Percentiles rank a stretch among this genome's conserved stretches.
Evolutionary conservation across 2,329 filamentous ascomycete species (phyloP).

Genomic region (Colletotrichum salicis): DNA sequence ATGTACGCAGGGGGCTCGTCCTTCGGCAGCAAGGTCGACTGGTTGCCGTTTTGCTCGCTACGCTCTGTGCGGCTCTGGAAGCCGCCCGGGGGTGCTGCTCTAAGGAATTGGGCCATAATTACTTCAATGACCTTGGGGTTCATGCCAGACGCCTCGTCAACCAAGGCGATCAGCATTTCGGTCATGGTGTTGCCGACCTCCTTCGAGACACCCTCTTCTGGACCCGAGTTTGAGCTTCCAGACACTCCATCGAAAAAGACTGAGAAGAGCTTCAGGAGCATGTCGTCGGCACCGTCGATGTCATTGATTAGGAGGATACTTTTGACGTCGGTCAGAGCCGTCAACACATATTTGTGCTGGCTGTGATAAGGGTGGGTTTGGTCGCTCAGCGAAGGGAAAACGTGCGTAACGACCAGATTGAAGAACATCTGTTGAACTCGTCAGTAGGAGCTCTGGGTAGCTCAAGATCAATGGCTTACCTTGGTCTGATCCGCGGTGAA

Average conservation of each 20-base stretch:
- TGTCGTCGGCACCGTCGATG: slow-evolving; percentile 80
- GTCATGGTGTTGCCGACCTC: slow-evolving; percentile 95
- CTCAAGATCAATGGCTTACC: slow-evolving; percentile 59
- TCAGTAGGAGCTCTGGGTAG: slow-evolving; percentile 15
- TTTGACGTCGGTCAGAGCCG: slow-evolving; percentile 90
- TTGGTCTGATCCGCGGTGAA: slow-evolving; percentile 92
- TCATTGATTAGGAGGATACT: slow-evolving; percentile 93
- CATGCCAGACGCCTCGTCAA: slow-evolving; percentile 85
- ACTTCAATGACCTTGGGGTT: slow-evolving; percentile 88
- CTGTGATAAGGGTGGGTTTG: slow-evolving; percentile 90
- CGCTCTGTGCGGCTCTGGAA: slow-evolving; percentile 61
- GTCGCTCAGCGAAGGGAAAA: slow-evolving; percentile 86
- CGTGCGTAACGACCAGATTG: slow-evolving; percentile 83
- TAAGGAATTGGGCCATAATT: slow-evolving; percentile 94
- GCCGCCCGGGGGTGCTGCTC: slow-evolving; percentile 79
- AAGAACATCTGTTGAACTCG: slow-evolving; percentile 81
- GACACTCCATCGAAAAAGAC: slow-evolving; percentile 93
- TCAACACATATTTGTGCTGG: slow-evolving; percentile 91
- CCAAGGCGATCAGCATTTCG: slow-evolving; percentile 82
- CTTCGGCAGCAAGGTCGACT: slow-evolving; percentile 85
- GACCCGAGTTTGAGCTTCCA: slow-evolving; percentile 76
- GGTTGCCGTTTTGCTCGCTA: slow-evolving; percentile 74
- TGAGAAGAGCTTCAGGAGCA: slow-evolving; percentile 85
- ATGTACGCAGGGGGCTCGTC: slow-evolving; percentile 93
- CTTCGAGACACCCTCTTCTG: slow-evolving; percentile 86